phyloP scores from a whole-genome alignment of 1,139 yeast species.

The Meyerozyma guilliermondii region DNA sequence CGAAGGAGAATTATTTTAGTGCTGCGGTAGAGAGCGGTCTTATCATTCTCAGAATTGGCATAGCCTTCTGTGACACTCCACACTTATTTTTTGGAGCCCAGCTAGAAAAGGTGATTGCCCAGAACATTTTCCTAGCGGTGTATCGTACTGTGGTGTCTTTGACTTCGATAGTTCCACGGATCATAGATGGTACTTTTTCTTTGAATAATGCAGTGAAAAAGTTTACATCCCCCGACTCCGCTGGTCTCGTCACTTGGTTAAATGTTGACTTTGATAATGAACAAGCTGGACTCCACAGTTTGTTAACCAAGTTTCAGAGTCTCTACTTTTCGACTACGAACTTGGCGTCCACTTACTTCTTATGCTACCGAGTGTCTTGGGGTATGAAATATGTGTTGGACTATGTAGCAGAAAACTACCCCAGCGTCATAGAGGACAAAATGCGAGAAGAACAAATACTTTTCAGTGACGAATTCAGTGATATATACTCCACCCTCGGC shows the following conservation, averaged over 20 bases:
- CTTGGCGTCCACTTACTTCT: background rate
- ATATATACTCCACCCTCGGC: background rate
- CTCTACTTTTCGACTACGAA: background rate
- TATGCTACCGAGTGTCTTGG: background rate
- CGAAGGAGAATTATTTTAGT: constrained; percentile 11
- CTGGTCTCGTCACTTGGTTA: constrained; percentile 23
- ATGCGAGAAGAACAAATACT: background rate
- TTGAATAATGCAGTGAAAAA: constrained; percentile 9
- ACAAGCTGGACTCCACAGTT: constrained; percentile 1
- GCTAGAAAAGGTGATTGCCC: constrained; percentile 17
- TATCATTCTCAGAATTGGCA: constrained; percentile 14
- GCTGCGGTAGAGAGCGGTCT: constrained; percentile 16
- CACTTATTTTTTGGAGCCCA: constrained; percentile 16
- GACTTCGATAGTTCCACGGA: constrained; percentile 18
- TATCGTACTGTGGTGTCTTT: constrained; percentile 17
- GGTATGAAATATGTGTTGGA: background rate
- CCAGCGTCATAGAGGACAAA: background rate
- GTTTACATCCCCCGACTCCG: constrained; percentile 22
- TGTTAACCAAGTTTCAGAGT: background rate
- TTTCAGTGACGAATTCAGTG: background rate
- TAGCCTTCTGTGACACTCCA: constrained; percentile 13
- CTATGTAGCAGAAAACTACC: background rate
- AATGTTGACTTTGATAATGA: constrained; percentile 11
- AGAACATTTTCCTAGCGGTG: constrained; percentile 10
- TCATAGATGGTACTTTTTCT: constrained; percentile 13